These are phyloP conservation scores for Rhizophlyctis rosea DNA, from an alignment of 192 early-diverging fungal genomes.

Conservation along the genomic window DNA sequence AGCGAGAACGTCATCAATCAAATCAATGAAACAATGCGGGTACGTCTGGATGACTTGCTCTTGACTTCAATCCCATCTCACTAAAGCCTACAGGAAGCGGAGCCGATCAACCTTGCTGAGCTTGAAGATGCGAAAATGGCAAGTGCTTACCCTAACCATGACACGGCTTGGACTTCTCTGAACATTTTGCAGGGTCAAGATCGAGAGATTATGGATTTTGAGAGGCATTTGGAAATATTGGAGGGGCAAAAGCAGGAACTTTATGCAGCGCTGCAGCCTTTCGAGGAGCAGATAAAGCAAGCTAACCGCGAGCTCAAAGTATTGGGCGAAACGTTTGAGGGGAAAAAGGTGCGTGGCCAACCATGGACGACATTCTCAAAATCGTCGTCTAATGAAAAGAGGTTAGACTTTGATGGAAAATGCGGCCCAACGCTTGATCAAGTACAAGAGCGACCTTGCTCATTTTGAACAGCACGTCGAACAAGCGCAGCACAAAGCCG, in stretches of 20 bases:
- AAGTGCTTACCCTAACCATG: too few species aligned
- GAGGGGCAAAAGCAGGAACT: slow-evolving; percentile 9
- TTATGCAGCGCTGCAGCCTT: neutral
- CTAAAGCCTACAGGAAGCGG: slow-evolving; percentile 27
- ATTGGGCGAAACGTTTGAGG: neutral
- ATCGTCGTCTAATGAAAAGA: too few species aligned
- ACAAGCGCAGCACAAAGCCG: slow-evolving; percentile 1
- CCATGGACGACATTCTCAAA: neutral
- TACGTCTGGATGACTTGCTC: slow-evolving; percentile 13
- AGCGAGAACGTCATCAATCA: slow-evolving; percentile 7
- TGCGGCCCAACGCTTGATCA: neutral
- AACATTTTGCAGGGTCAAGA: slow-evolving; percentile 3
- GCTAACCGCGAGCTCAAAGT: neutral
- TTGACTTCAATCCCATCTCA: too few species aligned
- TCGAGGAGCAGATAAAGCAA: slow-evolving; percentile 9
- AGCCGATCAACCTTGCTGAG: neutral
- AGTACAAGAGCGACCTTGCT: neutral
- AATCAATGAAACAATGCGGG: slow-evolving; percentile 24
- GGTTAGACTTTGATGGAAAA: neutral
- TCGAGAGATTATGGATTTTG: slow-evolving; percentile 9
- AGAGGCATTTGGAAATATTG: slow-evolving; percentile 21
- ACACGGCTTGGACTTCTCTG: too few species aligned
- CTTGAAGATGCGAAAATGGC: neutral
- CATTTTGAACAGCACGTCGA: slow-evolving; percentile 1
- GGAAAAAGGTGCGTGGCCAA: neutral